Percentiles rank a stretch among this genome's conserved stretches.
These are phyloP conservation scores for Pichia membranifaciens DNA, from an alignment of 805 yeast species.

Conservation along the genomic window DNA sequence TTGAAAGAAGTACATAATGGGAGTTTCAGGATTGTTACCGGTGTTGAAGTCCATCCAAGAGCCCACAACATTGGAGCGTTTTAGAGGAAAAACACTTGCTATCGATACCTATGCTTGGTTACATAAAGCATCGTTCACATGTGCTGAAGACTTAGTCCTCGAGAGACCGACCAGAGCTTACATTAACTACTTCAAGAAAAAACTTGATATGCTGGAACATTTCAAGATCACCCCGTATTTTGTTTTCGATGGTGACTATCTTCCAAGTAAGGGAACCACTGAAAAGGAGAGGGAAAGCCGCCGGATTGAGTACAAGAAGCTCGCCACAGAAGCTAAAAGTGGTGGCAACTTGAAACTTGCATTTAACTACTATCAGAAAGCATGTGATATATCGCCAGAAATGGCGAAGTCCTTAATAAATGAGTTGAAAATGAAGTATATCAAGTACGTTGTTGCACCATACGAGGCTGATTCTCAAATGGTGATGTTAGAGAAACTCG, in stretches of 20 bases:
- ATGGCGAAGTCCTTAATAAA: slow-evolving; percentile 87
- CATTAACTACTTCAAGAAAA: slow-evolving; percentile 60
- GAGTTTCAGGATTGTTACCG: slow-evolving; percentile 79
- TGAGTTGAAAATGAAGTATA: slow-evolving; percentile 48
- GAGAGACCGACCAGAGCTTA: slow-evolving; percentile 68
- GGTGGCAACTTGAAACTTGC: slow-evolving; percentile 59
- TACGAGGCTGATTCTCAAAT: slow-evolving; percentile 98
- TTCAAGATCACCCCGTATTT: slow-evolving; percentile 76
- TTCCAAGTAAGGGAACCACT: slow-evolving; percentile 73
- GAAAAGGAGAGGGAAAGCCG: slow-evolving; percentile 55
- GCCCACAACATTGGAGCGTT: slow-evolving; percentile 49
- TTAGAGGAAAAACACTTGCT: slow-evolving; percentile 72
- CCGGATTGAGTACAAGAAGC: slow-evolving; percentile 51
- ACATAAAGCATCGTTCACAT: slow-evolving; percentile 75
- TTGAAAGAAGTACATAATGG: slow-evolving; percentile 42
- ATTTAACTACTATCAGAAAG: slow-evolving; percentile 61
- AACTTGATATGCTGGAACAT: slow-evolving; percentile 57
- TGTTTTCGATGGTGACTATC: slow-evolving; percentile 88
- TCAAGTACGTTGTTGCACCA: slow-evolving; percentile 87
- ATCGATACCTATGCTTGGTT: slow-evolving; percentile 98
- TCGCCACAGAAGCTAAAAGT: slow-evolving; percentile 46
- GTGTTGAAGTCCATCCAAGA: slow-evolving; percentile 69
- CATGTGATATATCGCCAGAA: slow-evolving; percentile 81
- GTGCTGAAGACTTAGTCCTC: slow-evolving; percentile 76
- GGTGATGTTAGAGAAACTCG: slow-evolving; percentile 76